Conservation (phyloP, 495 filamentous ascomycete genomes). For the Aspergillus cavernicola region DNA sequence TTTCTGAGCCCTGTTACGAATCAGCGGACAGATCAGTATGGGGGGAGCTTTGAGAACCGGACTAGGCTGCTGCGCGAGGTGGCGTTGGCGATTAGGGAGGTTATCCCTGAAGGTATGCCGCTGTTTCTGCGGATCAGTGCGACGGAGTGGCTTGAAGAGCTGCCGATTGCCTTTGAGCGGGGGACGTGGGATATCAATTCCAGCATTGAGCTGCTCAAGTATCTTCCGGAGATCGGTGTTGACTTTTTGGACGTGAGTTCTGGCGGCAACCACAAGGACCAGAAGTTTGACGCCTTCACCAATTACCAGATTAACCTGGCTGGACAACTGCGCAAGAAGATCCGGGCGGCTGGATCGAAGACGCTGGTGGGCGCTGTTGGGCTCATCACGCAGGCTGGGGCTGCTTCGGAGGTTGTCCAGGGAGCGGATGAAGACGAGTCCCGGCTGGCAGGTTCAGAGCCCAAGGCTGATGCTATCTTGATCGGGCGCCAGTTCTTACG, state of each 20-base stretch:
- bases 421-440: slow-evolving; percentile 43
- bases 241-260: slow-evolving; percentile 75
- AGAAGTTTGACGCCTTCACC: slow-evolving; percentile 52
- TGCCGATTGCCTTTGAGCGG: slow-evolving; percentile 34
- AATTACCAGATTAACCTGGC: slow-evolving; percentile 65
- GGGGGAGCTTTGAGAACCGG: slow-evolving; percentile 55
- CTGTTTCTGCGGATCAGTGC: slow-evolving; percentile 66
- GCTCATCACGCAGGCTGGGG: slow-evolving; percentile 59
- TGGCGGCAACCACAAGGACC: slow-evolving; percentile 59
- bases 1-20: slow-evolving; percentile 62
- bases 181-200: slow-evolving; percentile 64
- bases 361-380: slow-evolving; percentile 72
- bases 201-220: slow-evolving; percentile 57
- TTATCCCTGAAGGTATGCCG: slow-evolving; percentile 58
- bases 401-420: slow-evolving; percentile 56
- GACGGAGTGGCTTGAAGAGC: slow-evolving; percentile 68
- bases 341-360: slow-evolving; percentile 51
- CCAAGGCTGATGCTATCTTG: slow-evolving; percentile 61
- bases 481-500: slow-evolving; percentile 61
- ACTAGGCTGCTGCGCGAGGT: slow-evolving; percentile 54
- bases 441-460: slow-evolving; percentile 28
- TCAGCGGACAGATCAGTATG: slow-evolving; percentile 58
- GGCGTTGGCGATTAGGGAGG: slow-evolving; percentile 48
- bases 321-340: slow-evolving; percentile 50
- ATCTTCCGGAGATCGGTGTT: slow-evolving; percentile 61